These are phyloP conservation scores for Phytophthora tentaculata DNA, from an alignment of 352 stramenopile species.

Conservation along the genomic window DNA sequence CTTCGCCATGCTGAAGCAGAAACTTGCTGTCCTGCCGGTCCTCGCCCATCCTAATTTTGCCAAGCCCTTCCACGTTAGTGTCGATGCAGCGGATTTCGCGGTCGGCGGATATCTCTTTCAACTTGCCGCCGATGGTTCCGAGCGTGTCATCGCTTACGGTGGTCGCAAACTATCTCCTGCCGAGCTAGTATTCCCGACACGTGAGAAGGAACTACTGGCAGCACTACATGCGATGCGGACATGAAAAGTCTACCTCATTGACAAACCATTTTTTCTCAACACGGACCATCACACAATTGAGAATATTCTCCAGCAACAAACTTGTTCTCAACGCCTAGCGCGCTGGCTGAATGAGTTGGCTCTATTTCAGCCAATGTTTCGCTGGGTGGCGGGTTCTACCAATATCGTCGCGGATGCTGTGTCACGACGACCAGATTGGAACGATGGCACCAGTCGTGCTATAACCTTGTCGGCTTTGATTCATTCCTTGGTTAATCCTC, in stretches of 20 bases:
- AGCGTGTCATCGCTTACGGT: neutral
- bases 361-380: constrained; percentile 11
- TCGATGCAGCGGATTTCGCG: neutral
- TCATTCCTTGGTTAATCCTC: neutral
- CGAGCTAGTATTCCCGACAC: neutral
- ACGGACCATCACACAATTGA: neutral
- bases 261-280: neutral
- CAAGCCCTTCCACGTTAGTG: neutral
- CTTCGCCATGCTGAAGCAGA: neutral
- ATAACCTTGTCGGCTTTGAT: constrained; percentile 6
- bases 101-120: constrained; percentile 1
- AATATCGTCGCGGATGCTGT: constrained; percentile 14
- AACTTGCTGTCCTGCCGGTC: neutral
- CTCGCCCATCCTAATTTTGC: neutral
- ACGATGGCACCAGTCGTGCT: constrained; percentile 4
- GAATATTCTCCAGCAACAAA: neutral
- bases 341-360: constrained; percentile 8
- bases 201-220: neutral
- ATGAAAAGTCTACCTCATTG: neutral
- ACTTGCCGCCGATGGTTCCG: neutral
- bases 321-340: no score
- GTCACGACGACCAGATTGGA: constrained; percentile 10
- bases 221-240: neutral
- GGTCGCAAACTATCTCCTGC: neutral
- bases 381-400: neutral